A percentile compares a stretch with the other conserved stretches of the same genome.
Evolutionary conservation across 2,329 filamentous ascomycete genomes (phyloP).

Genomic region (Peltaster fructicola): DNA sequence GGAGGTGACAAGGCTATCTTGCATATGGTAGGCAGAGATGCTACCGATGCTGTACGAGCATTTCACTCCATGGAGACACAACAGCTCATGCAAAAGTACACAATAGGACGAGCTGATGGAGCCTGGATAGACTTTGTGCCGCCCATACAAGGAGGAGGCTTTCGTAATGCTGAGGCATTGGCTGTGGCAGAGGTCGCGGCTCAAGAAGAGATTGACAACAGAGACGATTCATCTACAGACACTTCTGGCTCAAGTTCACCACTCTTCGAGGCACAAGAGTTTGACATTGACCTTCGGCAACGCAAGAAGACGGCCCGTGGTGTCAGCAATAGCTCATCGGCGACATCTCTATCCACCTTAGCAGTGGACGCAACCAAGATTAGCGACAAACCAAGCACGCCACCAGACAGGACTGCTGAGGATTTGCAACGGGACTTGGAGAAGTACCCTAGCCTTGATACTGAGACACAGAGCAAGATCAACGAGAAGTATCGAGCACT

Average conservation of each 20-base stretch:
- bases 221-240: constrained; percentile 30
- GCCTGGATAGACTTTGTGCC: constrained; percentile 77
- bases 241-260: constrained; percentile 41
- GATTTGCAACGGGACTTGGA: constrained; percentile 59
- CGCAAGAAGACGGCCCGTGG: constrained; percentile 4
- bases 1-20: constrained; percentile 79
- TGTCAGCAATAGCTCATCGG: constrained; percentile 27
- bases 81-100: constrained; percentile 60
- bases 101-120: constrained; percentile 67
- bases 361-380: constrained; percentile 21
- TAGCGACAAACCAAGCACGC: constrained; percentile 35
- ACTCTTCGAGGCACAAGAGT: constrained; percentile 38
- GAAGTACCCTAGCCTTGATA: constrained; percentile 66
- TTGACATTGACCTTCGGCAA: too few species aligned
- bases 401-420: constrained; percentile 56
- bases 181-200: constrained; percentile 1
- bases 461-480: constrained; percentile 55
- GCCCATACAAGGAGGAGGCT: constrained; percentile 77
- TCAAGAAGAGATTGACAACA: constrained; percentile 10
- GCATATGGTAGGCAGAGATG: constrained; percentile 59
- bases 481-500: constrained; percentile 67
- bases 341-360: constrained; percentile 41
- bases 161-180: constrained; percentile 31
- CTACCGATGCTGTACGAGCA: constrained; percentile 85
- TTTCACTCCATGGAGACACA: constrained; percentile 73